Evolutionary conservation across 352 stramenopile species (phyloP), one percentile per base, ranked within the genome.

Genomic region (Phytophthora megakarya): DNA sequence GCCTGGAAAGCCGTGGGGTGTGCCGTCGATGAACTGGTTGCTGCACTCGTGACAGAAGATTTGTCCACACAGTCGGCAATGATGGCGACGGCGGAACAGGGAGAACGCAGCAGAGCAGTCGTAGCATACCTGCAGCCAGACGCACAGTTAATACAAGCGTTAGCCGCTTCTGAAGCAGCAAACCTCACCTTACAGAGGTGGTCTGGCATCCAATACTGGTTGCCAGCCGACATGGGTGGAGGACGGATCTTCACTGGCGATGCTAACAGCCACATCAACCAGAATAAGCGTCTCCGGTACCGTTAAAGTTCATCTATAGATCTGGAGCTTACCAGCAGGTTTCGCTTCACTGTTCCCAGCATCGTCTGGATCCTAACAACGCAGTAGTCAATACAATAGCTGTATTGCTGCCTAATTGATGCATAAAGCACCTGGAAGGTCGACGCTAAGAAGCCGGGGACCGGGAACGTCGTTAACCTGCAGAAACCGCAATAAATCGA

Each of bases 11-110:
- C 80, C 83, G 35, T 93, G 77, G 22, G 70, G 51, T 13, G 60
- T 55, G 35, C 82, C 80, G n/a, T 92, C 71, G 19, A 94, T 76
- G 32, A 93, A 92, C 25, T 86, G 72, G 49, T 81, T 82, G 56
- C 87, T 94, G 73, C 87, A 96, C 35, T 89, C 76, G 61, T 92
- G 80, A 51, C 87, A 96, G 38, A 93, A 96, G 52, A 96, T 94
- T 67, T 90, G 81, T 4, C 87, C 87, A 28, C 87, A 96, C 1
- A 93, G 65, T n/a, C 87, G 84, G 55, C 87, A 96, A 68, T 96
- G 87, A 51, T 96, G 87, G n/a, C 87, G 80, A 13, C 87, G 78
- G 8, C 82, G 77, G 35, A 94, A 96, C 32, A 96, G 67, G n/a
- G 83, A 88, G 67, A 96, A 96, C 19, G 82, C 65, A 8, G 76